Evolutionary conservation across 768 basidiomycete species (phyloP).

Genomic region (Lactarius hatsudake): DNA sequence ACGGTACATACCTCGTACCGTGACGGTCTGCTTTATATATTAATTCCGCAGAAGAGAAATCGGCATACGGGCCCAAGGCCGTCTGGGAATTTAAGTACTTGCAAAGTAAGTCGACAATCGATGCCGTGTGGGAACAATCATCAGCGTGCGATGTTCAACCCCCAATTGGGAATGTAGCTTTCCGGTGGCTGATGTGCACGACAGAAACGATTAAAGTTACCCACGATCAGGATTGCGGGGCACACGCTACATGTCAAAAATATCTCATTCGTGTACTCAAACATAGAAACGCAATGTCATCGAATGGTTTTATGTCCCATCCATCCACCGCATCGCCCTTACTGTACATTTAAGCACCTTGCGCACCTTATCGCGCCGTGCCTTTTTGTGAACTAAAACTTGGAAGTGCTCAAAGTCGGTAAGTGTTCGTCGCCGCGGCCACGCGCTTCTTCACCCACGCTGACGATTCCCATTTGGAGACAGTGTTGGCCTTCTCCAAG

Average conservation of each 20-base stretch:
- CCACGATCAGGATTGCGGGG: not conserved
- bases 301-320: not conserved
- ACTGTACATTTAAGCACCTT: slow-evolving; percentile 51
- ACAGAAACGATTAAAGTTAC: not conserved
- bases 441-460: slow-evolving; percentile 86
- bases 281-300: slow-evolving; percentile 2
- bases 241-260: slow-evolving; percentile 2
- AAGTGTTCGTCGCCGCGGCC: slow-evolving; percentile 65
- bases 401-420: slow-evolving; percentile 92
- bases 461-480: slow-evolving; percentile 87
- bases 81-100: not conserved
- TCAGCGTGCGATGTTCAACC: not conserved
- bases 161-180: not conserved
- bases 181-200: too few species aligned
- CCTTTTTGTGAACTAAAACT: slow-evolving; percentile 87
- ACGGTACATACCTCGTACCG: not conserved
- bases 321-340: not conserved
- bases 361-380: slow-evolving; percentile 72
- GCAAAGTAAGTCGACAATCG: not conserved
- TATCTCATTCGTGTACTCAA: slow-evolving; percentile 13
- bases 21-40: not conserved
- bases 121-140: not conserved
- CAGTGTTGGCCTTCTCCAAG: slow-evolving; percentile 78
- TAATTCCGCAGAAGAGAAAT: not conserved
- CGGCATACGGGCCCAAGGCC: not conserved